These are phyloP conservation scores for Ustilago xerochloae DNA, from an alignment of 1,284 basidiomycete genomes.

Conservation along the genomic window DNA sequence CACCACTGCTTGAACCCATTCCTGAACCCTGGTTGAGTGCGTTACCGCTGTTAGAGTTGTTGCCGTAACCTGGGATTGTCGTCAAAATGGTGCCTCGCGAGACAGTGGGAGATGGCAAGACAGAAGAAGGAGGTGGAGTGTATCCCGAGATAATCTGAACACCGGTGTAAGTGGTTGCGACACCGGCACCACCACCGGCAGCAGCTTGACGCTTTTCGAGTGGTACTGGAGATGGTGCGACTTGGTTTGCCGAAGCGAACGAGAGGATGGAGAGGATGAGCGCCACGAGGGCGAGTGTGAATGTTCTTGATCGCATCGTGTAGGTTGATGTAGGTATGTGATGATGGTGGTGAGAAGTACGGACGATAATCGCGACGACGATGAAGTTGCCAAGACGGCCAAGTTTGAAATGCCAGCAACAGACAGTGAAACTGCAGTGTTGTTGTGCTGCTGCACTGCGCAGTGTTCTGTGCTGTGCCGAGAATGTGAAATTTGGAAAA, in stretches of 20 bases:
- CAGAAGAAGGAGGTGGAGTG: slow-evolving; percentile 37
- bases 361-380: neutral
- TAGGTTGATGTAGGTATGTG: neutral
- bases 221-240: neutral
- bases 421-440: neutral
- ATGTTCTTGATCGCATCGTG: slow-evolving; percentile 28
- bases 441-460: neutral
- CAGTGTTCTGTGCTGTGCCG: neutral
- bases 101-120: slow-evolving; percentile 32
- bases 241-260: slow-evolving; percentile 20
- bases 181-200: slow-evolving; percentile 54
- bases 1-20: slow-evolving; percentile 28
- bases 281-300: slow-evolving; percentile 29
- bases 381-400: neutral
- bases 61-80: slow-evolving; percentile 51
- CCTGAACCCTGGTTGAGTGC: slow-evolving; percentile 27
- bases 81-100: slow-evolving; percentile 51
- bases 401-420: neutral
- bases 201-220: slow-evolving; percentile 38
- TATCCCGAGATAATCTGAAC: slow-evolving; percentile 58
- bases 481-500: neutral
- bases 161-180: slow-evolving; percentile 40
- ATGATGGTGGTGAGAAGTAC: neutral
- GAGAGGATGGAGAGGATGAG: slow-evolving; percentile 37
- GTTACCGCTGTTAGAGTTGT: slow-evolving; percentile 22